Conservation (phyloP, 768 basidiomycete species). For the Ephemerocybe angulata region DNA sequence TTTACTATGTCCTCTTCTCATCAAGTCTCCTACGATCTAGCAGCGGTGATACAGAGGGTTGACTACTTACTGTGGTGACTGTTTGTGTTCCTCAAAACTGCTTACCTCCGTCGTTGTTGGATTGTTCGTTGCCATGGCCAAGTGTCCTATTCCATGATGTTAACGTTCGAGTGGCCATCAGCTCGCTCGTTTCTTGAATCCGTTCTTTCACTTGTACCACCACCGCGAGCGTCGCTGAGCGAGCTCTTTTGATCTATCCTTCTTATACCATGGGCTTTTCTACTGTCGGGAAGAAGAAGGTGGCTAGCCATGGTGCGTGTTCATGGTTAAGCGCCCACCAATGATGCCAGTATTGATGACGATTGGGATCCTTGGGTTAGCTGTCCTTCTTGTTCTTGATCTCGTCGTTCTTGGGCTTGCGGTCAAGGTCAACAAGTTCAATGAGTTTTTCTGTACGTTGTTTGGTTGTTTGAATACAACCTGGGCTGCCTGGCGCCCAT, state of each 20-base stretch:
- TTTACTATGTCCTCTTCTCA: too few species aligned
- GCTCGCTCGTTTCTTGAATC: too few species aligned
- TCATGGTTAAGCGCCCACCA: not conserved
- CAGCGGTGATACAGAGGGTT: too few species aligned
- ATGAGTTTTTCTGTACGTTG: constrained; percentile 59
- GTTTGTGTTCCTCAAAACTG: too few species aligned
- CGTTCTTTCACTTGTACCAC: too few species aligned
- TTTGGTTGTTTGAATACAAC: not conserved
- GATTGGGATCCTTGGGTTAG: constrained; percentile 20
- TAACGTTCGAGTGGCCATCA: too few species aligned
- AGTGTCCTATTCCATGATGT: too few species aligned
- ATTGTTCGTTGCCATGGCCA: too few species aligned
- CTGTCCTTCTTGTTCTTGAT: constrained; percentile 42
- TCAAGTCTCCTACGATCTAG: too few species aligned
- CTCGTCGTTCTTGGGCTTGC: constrained; percentile 51
- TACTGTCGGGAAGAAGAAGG: constrained; percentile 25
- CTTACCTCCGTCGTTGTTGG: too few species aligned
- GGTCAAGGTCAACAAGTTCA: constrained; percentile 50
- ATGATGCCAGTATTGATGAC: not conserved
- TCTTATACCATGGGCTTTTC: constrained; percentile 16
- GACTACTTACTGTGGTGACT: too few species aligned
- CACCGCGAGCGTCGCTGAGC: too few species aligned
- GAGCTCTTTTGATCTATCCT: constrained; percentile 7
- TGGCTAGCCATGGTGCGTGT: constrained; percentile 26
- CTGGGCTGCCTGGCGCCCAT: not conserved